phyloP scores from a whole-genome alignment of 2,329 filamentous ascomycete genomes.

The Aphanocladium album region DNA sequence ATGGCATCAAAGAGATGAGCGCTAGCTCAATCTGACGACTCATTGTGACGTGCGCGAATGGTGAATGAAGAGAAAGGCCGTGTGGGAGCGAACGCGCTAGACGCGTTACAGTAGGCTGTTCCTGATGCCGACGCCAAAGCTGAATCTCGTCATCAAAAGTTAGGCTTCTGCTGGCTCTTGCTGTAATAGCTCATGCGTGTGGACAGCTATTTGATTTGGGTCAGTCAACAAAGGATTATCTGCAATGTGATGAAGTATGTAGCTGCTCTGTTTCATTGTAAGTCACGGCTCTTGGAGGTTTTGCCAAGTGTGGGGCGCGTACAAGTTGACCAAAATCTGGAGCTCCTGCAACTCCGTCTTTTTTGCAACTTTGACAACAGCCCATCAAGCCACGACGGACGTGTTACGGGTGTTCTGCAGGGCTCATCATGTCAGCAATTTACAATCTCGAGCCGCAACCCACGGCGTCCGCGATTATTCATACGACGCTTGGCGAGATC shows the following conservation, averaged over 20 bases:
- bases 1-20: conserved; percentile 68
- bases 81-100: background rate
- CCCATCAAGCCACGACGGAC: background rate
- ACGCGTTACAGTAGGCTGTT: background rate
- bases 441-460: conserved; percentile 95
- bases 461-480: conserved; percentile 83
- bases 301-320: conserved; percentile 6
- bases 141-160: background rate
- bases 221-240: background rate
- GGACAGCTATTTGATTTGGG: background rate
- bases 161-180: background rate
- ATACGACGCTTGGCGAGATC: conserved; percentile 86
- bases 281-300: background rate
- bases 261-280: background rate
- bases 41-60: conserved; percentile 44
- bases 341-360: background rate
- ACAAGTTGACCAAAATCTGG: background rate
- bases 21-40: conserved; percentile 69
- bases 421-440: conserved; percentile 66
- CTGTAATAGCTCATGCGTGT: background rate
- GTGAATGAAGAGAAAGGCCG: background rate
- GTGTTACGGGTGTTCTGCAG: background rate
- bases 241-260: background rate
- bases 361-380: background rate
- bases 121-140: background rate